Conservation (phyloP, 805 yeast species). For the Saturnispora ahearnii region DNA sequence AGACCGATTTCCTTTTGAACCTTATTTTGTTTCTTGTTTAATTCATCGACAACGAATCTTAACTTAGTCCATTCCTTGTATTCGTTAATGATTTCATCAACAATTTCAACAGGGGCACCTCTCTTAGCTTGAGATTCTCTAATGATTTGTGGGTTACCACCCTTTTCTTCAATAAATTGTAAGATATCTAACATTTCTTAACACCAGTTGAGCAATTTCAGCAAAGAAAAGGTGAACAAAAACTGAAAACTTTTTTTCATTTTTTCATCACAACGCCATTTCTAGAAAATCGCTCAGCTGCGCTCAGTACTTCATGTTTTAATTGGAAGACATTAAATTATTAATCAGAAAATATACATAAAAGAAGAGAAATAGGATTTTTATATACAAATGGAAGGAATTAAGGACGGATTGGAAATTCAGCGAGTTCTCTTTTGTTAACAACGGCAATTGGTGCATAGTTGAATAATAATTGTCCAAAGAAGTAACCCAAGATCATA, state of each 20-base stretch:
- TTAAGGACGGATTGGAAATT: conserved; percentile 5
- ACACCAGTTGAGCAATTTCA: not conserved
- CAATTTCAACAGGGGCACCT: conserved; percentile 89
- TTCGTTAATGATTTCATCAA: conserved; percentile 87
- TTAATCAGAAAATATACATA: not conserved
- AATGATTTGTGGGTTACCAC: conserved; percentile 89
- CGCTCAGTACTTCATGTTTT: not conserved
- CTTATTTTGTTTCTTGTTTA: conserved; percentile 81
- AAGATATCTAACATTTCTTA: conserved; percentile 76
- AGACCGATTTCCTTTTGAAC: conserved; percentile 89
- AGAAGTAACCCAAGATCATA: conserved; percentile 51
- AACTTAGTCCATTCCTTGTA: conserved; percentile 89
- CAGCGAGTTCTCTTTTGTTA: conserved; percentile 3
- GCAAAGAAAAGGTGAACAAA: not conserved
- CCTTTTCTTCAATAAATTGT: conserved; percentile 90
- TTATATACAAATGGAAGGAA: not conserved
- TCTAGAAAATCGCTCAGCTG: not conserved
- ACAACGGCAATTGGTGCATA: conserved; percentile 21
- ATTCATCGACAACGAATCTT: conserved; percentile 82
- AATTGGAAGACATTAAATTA: not conserved
- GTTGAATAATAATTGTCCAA: conserved; percentile 45
- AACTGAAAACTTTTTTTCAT: not conserved
- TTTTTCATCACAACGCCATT: not conserved
- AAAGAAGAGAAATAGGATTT: not conserved
- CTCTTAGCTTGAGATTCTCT: conserved; percentile 87